Conservation (phyloP, 1,284 basidiomycete species). For the Malassezia dermatis region DNA sequence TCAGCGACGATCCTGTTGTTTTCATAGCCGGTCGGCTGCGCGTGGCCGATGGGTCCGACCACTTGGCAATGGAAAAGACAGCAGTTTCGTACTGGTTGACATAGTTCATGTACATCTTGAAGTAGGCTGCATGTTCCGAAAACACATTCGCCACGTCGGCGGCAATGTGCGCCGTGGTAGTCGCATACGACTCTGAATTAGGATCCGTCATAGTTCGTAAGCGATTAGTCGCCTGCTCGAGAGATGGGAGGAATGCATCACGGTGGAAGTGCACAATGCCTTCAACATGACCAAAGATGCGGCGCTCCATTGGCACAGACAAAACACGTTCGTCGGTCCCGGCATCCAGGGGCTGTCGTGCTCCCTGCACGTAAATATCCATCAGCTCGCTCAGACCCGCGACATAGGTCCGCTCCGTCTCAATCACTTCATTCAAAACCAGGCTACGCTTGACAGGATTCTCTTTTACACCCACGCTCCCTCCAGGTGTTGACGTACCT, state of each 20-base stretch:
- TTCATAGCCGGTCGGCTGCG: neutral
- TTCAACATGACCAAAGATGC: conserved; percentile 86
- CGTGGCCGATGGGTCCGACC: conserved; percentile 5
- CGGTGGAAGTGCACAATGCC: conserved; percentile 82
- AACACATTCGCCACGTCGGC: conserved; percentile 80
- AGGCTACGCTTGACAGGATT: conserved; percentile 40
- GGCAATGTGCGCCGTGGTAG: conserved; percentile 64
- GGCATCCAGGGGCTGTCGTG: conserved; percentile 56
- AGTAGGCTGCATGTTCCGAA: conserved; percentile 39
- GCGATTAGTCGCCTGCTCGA: conserved; percentile 57
- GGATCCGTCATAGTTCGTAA: conserved; percentile 14
- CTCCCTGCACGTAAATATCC: conserved; percentile 86
- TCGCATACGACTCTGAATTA: conserved; percentile 49
- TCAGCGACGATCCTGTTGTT: neutral
- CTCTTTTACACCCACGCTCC: conserved; percentile 27
- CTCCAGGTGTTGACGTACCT: neutral
- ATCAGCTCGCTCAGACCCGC: conserved; percentile 81
- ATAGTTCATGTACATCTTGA: conserved; percentile 46
- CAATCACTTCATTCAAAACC: conserved; percentile 51
- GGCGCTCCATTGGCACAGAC: conserved; percentile 72
- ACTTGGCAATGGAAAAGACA: conserved; percentile 10
- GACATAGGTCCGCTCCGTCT: conserved; percentile 90
- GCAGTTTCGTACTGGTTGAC: conserved; percentile 43
- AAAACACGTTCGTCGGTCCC: conserved; percentile 60
- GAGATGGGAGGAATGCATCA: conserved; percentile 77